These are phyloP conservation scores for Martensiomyces pterosporus DNA, from an alignment of 192 early-diverging fungal species.

Conservation along the genomic window DNA sequence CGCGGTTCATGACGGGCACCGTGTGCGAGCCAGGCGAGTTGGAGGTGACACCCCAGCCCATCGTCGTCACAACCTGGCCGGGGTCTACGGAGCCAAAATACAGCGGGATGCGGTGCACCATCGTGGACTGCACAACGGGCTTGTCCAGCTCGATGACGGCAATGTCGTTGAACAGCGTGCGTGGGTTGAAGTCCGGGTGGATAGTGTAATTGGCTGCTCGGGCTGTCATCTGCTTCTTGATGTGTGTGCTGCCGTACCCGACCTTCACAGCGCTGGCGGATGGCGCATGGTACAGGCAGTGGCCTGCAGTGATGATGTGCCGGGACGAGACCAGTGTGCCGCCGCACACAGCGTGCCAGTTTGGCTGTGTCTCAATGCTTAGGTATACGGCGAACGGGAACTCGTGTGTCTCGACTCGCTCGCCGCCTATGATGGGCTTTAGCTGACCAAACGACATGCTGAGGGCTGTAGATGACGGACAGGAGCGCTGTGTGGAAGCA, in stretches of 20 bases:
- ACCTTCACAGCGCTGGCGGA: conserved; percentile 8
- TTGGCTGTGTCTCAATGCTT: conserved; percentile 31
- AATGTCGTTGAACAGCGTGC: conserved; percentile 44
- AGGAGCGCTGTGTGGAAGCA: no score
- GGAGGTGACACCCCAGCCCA: conserved; percentile 49
- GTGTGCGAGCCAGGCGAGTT: conserved; percentile 18
- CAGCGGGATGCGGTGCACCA: conserved; percentile 26
- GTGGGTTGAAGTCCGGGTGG: conserved; percentile 22
- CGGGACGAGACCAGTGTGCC: conserved; percentile 32
- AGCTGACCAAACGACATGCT: conserved; percentile 35
- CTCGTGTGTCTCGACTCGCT: conserved; percentile 11
- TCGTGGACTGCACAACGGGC: conserved; percentile 1
- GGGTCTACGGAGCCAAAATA: conserved; percentile 22
- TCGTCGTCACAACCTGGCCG: conserved; percentile 17
- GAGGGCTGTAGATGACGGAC: neutral
- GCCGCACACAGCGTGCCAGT: conserved; percentile 44
- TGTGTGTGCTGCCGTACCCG: conserved; percentile 21
- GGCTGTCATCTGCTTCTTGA: conserved; percentile 6
- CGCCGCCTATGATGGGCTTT: conserved; percentile 42
- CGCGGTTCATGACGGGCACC: conserved; percentile 20
- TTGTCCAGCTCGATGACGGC: conserved; percentile 30
- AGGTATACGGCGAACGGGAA: conserved; percentile 47
- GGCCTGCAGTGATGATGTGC: conserved; percentile 46
- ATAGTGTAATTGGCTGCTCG: neutral
- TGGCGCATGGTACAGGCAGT: conserved; percentile 37